Conservation (phyloP, 805 yeast genomes). For the Clavispora phyllophila region DNA sequence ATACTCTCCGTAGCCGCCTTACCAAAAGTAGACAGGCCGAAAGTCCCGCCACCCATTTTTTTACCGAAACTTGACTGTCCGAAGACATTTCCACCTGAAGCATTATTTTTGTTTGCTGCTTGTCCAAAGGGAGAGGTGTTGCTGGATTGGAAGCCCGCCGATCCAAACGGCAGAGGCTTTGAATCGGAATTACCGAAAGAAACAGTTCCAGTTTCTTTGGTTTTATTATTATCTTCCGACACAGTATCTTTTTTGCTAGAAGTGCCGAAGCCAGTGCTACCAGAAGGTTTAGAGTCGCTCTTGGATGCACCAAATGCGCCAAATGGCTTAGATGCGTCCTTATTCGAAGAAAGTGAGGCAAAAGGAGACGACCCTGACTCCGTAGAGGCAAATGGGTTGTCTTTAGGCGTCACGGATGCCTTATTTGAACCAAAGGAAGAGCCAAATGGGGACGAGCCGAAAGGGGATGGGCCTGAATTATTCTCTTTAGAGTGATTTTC, state of each 20-base stretch:
- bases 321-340: no score
- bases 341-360: no score
- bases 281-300: background rate
- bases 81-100: background rate
- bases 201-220: no score
- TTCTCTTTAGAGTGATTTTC: background rate
- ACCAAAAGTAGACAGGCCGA: slow-evolving; percentile 3
- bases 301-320: background rate
- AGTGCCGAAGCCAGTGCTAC: background rate
- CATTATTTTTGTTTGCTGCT: no score
- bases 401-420: no score
- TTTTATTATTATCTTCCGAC: background rate
- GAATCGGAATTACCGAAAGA: background rate
- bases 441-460: background rate
- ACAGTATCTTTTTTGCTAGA: background rate
- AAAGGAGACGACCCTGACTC: no score
- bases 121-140: background rate
- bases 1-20: slow-evolving; percentile 1
- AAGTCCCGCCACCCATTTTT: background rate
- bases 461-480: background rate
- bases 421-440: background rate
- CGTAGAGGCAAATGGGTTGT: background rate
- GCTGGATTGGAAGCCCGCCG: background rate
- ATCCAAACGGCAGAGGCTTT: background rate
- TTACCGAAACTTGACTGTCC: slow-evolving; percentile 10